Evolutionary conservation across 1,284 basidiomycete species (phyloP).

Genomic region (Ustilago bromivora): DNA sequence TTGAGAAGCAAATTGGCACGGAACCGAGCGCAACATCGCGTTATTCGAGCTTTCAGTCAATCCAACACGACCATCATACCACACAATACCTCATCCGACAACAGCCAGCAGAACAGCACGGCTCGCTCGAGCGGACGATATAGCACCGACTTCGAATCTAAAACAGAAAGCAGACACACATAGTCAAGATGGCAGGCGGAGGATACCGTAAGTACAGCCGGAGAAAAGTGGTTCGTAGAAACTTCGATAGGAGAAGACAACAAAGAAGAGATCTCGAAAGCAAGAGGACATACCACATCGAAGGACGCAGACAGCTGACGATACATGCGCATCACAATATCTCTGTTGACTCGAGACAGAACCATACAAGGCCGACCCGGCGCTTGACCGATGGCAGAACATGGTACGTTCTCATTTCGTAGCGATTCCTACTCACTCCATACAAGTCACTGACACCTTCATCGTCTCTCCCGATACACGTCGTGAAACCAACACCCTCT

Average conservation of each 20-base stretch:
- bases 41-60: slow-evolving; percentile 15
- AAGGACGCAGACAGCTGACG: not conserved
- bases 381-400: slow-evolving; percentile 64
- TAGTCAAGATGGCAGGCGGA: slow-evolving; percentile 62
- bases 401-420: slow-evolving; percentile 30
- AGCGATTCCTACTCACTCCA: not conserved
- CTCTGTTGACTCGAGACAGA: slow-evolving; percentile 26
- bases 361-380: slow-evolving; percentile 65
- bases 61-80: slow-evolving; percentile 8
- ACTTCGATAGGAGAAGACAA: not conserved
- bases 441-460: not conserved
- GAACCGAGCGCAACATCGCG: slow-evolving; percentile 34
- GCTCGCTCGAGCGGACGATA: not conserved
- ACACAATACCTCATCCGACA: not conserved
- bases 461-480: not conserved
- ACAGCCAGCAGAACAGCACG: not conserved
- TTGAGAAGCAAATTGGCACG: slow-evolving; percentile 7
- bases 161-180: not conserved
- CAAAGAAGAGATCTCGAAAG: not conserved
- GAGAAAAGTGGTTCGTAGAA: not conserved
- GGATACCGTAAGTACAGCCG: slow-evolving; percentile 52
- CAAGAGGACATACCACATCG: not conserved
- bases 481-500: not conserved
- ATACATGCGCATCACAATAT: not conserved
- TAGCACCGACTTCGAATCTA: not conserved